phyloP scores from a whole-genome alignment of 2,329 filamentous ascomycete species.

The Ophiosphaerella korrae region DNA sequence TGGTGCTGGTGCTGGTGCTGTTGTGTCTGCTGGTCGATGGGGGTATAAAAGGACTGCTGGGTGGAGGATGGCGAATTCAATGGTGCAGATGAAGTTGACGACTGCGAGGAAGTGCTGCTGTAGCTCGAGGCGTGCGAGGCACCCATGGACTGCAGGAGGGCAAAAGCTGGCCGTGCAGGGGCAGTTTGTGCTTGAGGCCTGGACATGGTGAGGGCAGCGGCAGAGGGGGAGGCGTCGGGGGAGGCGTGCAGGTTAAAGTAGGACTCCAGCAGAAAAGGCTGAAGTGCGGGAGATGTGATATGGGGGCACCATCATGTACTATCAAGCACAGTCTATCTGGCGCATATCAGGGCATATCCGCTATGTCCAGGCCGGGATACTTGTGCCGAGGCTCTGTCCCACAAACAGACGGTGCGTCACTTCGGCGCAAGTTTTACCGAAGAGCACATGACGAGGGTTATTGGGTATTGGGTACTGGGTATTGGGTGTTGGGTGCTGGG shows the following conservation, averaged over 20 bases:
- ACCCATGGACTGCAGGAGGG: conserved; percentile 41
- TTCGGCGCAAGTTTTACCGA: conserved; percentile 23
- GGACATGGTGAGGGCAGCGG: conserved; percentile 18
- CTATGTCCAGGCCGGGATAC: no score
- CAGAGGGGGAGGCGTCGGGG: conserved; percentile 1
- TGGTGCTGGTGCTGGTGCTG: neutral
- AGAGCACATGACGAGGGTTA: conserved; percentile 9
- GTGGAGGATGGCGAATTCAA: conserved; percentile 41
- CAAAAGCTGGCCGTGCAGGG: conserved; percentile 40
- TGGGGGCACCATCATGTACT: conserved; percentile 2
- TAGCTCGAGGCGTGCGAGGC: conserved; percentile 41
- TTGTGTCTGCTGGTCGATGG: conserved; percentile 33
- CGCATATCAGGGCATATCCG: neutral
- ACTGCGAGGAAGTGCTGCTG: conserved; percentile 48
- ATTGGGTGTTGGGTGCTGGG: no score
- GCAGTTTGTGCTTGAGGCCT: conserved; percentile 26
- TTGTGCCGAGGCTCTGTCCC: conserved; percentile 25
- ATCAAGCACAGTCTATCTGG: conserved; percentile 3
- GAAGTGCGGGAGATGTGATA: conserved; percentile 9
- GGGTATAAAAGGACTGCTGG: conserved; percentile 41
- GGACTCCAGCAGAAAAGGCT: conserved; percentile 4
- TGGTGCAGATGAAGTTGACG: conserved; percentile 40
- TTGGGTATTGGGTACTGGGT: no score
- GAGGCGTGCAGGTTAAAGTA: conserved; percentile 22
- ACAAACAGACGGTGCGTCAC: neutral